These are phyloP conservation scores for Microbotryomycetes sp. DNA, from an alignment of 1,284 basidiomycete species.

Conservation along the genomic window DNA sequence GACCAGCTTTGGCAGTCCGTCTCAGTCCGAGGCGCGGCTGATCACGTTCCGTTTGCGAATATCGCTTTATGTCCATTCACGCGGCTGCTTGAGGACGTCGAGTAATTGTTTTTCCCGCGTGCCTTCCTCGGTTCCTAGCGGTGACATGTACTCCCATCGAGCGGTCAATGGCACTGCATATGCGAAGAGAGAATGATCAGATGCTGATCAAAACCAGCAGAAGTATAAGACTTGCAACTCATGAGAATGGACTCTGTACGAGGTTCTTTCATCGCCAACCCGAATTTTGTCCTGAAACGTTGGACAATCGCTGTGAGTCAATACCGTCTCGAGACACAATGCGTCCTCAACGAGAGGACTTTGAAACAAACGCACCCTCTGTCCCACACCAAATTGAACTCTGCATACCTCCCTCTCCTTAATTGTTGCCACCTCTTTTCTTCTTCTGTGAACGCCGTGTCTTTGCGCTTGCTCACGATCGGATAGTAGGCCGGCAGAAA, in stretches of 20 bases:
- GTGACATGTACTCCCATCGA: conserved; percentile 88
- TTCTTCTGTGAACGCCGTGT: conserved; percentile 54
- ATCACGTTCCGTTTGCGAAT: too few relatives aligned
- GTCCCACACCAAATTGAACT: conserved; percentile 89
- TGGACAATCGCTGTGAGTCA: too few relatives aligned
- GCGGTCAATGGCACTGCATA: conserved; percentile 66
- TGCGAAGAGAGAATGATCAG: not conserved
- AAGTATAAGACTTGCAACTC: conserved; percentile 46
- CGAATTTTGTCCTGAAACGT: conserved; percentile 58
- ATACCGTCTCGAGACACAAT: too few relatives aligned
- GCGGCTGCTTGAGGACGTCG: conserved; percentile 60
- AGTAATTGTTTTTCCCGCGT: conserved; percentile 65
- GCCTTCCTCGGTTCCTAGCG: conserved; percentile 60
- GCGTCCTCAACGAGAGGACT: too few relatives aligned
- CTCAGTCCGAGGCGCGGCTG: too few relatives aligned
- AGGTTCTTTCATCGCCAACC: conserved; percentile 80
- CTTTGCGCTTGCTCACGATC: conserved; percentile 57
- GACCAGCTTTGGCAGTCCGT: too few relatives aligned
- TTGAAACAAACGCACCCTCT: conserved; percentile 43
- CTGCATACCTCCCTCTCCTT: conserved; percentile 80
- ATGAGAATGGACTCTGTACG: conserved; percentile 88
- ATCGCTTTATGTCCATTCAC: conserved; percentile 58
- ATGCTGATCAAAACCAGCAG: not conserved
- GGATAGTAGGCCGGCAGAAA: conserved; percentile 87
- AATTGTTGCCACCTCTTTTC: conserved; percentile 81